Conservation (phyloP, 345 rosid genomes). For the Lumnitzera racemosa region DNA sequence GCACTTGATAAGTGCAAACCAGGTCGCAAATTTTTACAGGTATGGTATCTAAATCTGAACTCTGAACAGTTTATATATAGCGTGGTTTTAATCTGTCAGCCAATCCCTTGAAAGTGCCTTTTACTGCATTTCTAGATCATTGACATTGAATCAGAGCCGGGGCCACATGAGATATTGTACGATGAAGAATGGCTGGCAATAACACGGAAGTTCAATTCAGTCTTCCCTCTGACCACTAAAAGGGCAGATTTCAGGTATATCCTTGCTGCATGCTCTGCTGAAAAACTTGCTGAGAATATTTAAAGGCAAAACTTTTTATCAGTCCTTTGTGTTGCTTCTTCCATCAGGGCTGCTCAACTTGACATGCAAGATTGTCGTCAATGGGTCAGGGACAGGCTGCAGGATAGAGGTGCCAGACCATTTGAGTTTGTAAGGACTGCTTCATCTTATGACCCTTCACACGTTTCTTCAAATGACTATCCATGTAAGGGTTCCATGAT, state of each 20-base stretch:
- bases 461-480: conserved; percentile 19
- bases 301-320: background rate
- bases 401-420: conserved; percentile 56
- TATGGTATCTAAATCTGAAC: conserved; percentile 5
- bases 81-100: background rate
- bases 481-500: conserved; percentile 25
- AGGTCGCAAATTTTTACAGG: conserved; percentile 73
- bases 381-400: conserved; percentile 60
- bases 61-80: background rate
- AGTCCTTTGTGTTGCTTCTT: conserved; percentile 2
- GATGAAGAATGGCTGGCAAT: conserved; percentile 91
- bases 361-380: conserved; percentile 55
- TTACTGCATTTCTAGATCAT: conserved; percentile 35
- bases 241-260: conserved; percentile 50
- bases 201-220: conserved; percentile 55
- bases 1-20: conserved; percentile 89
- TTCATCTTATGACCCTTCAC: conserved; percentile 47
- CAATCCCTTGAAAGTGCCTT: conserved; percentile 8
- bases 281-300: background rate
- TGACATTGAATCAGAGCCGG: conserved; percentile 75
- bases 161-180: conserved; percentile 63
- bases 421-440: conserved; percentile 65
- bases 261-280: background rate
- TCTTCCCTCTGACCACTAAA: conserved; percentile 51
- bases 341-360: conserved; percentile 33